These are phyloP conservation scores for Didymella lethalis DNA, from an alignment of 2,329 filamentous ascomycete species.

Conservation along the genomic window DNA sequence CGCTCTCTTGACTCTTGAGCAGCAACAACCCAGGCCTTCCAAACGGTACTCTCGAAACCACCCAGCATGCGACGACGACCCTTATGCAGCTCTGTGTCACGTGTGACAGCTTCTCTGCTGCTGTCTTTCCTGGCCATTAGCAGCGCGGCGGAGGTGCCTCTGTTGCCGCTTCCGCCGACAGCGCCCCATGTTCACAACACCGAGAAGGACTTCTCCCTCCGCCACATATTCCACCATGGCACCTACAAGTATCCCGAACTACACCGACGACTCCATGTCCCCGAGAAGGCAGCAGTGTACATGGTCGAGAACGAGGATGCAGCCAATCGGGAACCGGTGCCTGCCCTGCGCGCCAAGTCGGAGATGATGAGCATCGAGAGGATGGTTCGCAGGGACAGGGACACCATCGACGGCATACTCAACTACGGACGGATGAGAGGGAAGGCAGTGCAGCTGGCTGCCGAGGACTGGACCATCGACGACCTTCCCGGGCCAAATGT, in stretches of 20 bases:
- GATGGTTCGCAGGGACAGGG: constrained; percentile 77
- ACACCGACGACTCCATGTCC: constrained; percentile 78
- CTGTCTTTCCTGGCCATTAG: constrained; percentile 72
- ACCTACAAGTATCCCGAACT: constrained; percentile 78
- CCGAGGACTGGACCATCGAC: constrained; percentile 83
- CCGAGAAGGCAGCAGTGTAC: constrained; percentile 67
- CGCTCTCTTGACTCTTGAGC: constrained; percentile 6
- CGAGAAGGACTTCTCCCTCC: constrained; percentile 60
- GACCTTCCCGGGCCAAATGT: constrained; percentile 80
- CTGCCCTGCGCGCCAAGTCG: constrained; percentile 65
- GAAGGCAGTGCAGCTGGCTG: constrained; percentile 70
- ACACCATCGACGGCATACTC: constrained; percentile 80
- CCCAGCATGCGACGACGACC: constrained; percentile 40
- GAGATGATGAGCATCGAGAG: constrained; percentile 76
- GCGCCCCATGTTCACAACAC: constrained; percentile 31
- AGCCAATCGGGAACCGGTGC: constrained; percentile 51
- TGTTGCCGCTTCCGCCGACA: constrained; percentile 35
- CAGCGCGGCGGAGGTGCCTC: constrained; percentile 46
- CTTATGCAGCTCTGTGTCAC: constrained; percentile 62
- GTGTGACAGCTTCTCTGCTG: constrained; percentile 69
- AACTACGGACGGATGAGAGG: constrained; percentile 74
- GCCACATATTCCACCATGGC: constrained; percentile 93
- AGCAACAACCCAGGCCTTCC: constrained; percentile 4
- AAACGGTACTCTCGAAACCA: background rate
- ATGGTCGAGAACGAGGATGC: constrained; percentile 65